These are phyloP conservation scores for Solanum pimpinellifolium DNA, from an alignment of 257 asterid species.

Conservation along the genomic window DNA sequence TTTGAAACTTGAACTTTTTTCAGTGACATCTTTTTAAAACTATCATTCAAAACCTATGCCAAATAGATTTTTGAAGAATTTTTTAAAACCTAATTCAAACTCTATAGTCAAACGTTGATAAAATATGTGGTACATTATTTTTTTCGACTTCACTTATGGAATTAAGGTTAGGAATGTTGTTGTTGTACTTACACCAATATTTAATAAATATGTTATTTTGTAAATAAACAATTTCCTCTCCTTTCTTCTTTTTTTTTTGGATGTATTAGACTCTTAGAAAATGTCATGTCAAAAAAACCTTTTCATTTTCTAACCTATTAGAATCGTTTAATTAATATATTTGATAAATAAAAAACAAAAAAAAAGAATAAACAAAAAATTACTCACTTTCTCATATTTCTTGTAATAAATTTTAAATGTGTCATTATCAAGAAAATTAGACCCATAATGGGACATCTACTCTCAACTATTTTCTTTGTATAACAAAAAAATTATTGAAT, in stretches of 20 bases:
- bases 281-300: neutral
- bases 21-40: neutral
- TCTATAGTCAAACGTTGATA: neutral
- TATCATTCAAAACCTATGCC: neutral
- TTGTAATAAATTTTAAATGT: neutral
- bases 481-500: neutral
- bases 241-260: too few relatives aligned
- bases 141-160: rapidly evolving
- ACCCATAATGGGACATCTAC: neutral
- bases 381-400: neutral
- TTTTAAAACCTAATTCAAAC: neutral
- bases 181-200: neutral
- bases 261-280: neutral
- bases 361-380: neutral
- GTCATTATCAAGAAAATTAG: neutral
- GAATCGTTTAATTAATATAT: neutral
- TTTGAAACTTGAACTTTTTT: neutral
- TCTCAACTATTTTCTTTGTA: neutral
- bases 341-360: neutral
- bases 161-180: neutral
- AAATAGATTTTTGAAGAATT: neutral
- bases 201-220: neutral
- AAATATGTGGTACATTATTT: rapidly evolving
- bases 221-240: neutral
- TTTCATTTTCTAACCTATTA: neutral